Evolutionary conservation across 2,329 filamentous ascomycete species (phyloP).

Genomic region (Pseudofabraea citricarpa): DNA sequence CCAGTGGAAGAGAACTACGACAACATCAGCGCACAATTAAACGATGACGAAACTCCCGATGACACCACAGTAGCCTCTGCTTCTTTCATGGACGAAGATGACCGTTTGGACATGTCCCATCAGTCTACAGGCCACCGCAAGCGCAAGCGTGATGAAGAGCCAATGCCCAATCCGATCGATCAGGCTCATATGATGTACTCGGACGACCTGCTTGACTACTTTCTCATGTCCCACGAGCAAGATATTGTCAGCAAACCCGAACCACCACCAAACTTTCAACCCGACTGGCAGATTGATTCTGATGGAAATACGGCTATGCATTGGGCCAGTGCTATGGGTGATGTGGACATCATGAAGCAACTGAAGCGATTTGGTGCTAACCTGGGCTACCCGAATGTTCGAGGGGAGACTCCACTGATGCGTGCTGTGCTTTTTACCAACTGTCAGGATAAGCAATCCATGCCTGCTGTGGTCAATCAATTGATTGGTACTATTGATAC

Average conservation of each 20-base stretch:
- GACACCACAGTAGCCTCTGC: constrained; percentile 79
- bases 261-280: constrained; percentile 80
- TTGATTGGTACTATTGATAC: constrained; percentile 77
- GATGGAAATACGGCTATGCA: constrained; percentile 91
- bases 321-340: constrained; percentile 97
- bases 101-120: constrained; percentile 67
- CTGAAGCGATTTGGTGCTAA: constrained; percentile 77
- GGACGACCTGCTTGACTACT: constrained; percentile 93
- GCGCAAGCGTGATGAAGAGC: constrained; percentile 68
- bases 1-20: constrained; percentile 60
- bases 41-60: constrained; percentile 77
- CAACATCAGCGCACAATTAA: constrained; percentile 54
- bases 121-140: constrained; percentile 62
- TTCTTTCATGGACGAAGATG: constrained; percentile 80
- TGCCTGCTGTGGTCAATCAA: constrained; percentile 77
- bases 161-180: constrained; percentile 60
- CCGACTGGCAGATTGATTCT: constrained; percentile 89
- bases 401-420: constrained; percentile 89
- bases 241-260: constrained; percentile 59
- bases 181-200: constrained; percentile 88
- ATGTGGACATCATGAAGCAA: constrained; percentile 85
- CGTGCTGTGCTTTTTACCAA: constrained; percentile 94
- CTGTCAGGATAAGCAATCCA: constrained; percentile 89
- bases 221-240: constrained; percentile 76
- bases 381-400: constrained; percentile 63